Percentiles rank a stretch among this genome's conserved stretches.
Evolutionary conservation across 768 basidiomycete species (phyloP).

Genomic region (Galerina marginata): DNA sequence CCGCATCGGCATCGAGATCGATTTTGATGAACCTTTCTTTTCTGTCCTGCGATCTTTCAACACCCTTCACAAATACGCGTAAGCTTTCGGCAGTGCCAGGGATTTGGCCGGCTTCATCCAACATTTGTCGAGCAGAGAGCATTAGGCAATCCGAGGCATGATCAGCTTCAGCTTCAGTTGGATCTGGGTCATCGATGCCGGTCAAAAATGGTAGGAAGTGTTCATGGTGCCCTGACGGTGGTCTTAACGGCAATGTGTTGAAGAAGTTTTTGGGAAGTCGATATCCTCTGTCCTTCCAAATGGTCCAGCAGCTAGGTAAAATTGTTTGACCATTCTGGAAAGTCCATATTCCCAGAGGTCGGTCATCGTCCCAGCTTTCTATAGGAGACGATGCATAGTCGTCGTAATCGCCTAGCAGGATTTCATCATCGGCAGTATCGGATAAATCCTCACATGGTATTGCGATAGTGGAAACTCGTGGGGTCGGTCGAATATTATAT

Average conservation of each 20-base stretch:
- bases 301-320: neutral
- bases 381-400: too few relatives aligned
- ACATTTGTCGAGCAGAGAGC: neutral
- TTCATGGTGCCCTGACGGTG: neutral
- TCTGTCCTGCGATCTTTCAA: neutral
- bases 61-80: neutral
- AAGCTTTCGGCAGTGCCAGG: neutral
- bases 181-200: neutral
- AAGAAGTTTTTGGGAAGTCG: neutral
- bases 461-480: too few relatives aligned
- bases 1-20: neutral
- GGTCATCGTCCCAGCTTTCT: too few relatives aligned
- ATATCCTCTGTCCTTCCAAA: neutral
- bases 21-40: neutral
- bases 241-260: neutral
- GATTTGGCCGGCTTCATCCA: neutral
- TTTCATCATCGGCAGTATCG: too few relatives aligned
- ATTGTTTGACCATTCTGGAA: too few relatives aligned
- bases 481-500: too few relatives aligned
- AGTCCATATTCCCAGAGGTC: too few relatives aligned
- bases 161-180: neutral
- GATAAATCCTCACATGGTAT: too few relatives aligned
- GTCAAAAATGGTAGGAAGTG: neutral
- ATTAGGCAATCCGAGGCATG: neutral
- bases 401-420: too few relatives aligned